phyloP scores from a whole-genome alignment of 2,329 filamentous ascomycete species.

The Diplocarpon rosae region DNA sequence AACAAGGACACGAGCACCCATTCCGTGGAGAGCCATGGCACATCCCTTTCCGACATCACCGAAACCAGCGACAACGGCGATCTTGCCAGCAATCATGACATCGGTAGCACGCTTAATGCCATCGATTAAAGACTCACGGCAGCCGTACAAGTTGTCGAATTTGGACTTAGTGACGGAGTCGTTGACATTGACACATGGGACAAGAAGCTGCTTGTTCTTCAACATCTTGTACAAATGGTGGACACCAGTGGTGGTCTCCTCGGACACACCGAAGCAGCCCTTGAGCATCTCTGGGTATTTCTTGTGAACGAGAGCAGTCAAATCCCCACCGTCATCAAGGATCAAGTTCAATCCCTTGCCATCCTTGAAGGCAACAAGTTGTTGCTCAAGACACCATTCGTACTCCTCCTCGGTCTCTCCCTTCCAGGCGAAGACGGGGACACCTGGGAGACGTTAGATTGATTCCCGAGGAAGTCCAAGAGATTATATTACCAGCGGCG shows the following conservation, averaged over 20 bases:
- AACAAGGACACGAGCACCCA: conserved; percentile 93
- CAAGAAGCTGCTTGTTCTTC: conserved; percentile 79
- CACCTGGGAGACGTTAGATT: conserved; percentile 38
- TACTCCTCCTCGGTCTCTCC: conserved; percentile 98
- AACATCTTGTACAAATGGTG: conserved; percentile 99
- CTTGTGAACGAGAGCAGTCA: conserved; percentile 89
- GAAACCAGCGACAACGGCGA: conserved; percentile 93
- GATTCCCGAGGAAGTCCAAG: not conserved
- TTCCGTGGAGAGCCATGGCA: conserved; percentile 86
- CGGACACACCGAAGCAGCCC: conserved; percentile 95
- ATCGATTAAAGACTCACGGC: conserved; percentile 96
- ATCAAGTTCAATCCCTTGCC: conserved; percentile 96
- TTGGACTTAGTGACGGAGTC: conserved; percentile 99
- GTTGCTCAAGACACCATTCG: conserved; percentile 99
- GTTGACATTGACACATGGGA: conserved; percentile 98
- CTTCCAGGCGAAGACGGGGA: conserved; percentile 72
- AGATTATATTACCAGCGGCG: conserved; percentile 35
- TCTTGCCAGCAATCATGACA: conserved; percentile 99
- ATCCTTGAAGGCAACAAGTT: conserved; percentile 93
- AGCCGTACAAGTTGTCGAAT: conserved; percentile 99
- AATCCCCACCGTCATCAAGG: conserved; percentile 95
- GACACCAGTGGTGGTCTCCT: conserved; percentile 99
- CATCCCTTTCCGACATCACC: conserved; percentile 99
- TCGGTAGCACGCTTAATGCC: conserved; percentile 99
- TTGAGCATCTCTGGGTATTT: conserved; percentile 99